A percentile compares a stretch with the other conserved stretches of the same genome.
These are phyloP conservation scores for Cyberlindnera suaveolens DNA, from an alignment of 805 yeast species.

Conservation along the genomic window DNA sequence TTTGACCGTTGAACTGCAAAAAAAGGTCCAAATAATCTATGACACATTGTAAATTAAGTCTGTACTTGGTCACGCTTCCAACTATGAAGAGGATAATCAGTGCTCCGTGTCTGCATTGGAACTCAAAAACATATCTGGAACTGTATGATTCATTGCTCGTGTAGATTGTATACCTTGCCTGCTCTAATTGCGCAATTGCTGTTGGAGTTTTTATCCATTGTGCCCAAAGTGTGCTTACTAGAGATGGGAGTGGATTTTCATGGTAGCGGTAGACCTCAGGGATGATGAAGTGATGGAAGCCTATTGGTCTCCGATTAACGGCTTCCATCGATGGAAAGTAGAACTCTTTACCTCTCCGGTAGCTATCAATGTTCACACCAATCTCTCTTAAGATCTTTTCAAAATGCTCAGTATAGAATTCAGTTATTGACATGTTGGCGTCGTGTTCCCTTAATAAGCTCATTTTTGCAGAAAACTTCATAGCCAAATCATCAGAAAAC, in stretches of 20 bases:
- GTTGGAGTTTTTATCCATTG: neutral
- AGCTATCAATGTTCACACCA: no score
- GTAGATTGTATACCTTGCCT: neutral
- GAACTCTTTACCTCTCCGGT: neutral
- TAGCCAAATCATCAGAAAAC: no score
- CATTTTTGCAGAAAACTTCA: no score
- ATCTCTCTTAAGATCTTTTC: no score
- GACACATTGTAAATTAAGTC: neutral
- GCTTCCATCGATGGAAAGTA: conserved; percentile 1
- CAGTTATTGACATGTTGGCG: no score
- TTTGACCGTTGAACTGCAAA: conserved; percentile 1
- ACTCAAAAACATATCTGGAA: neutral
- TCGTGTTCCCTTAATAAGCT: no score
- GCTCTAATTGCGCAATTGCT: neutral
- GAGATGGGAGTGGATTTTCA: neutral
- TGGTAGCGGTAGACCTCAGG: conserved; percentile 1
- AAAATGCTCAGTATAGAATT: no score
- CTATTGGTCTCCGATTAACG: neutral
- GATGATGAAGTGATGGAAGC: neutral
- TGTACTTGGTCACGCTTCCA: neutral
- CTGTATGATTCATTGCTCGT: neutral
- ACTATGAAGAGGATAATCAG: neutral
- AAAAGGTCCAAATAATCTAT: conserved; percentile 2
- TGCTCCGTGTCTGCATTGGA: conserved; percentile 1
- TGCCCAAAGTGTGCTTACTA: neutral